Evolutionary conservation across 495 filamentous ascomycete species (phyloP).

Genomic region (Paragyromitra xinjiangensis): DNA sequence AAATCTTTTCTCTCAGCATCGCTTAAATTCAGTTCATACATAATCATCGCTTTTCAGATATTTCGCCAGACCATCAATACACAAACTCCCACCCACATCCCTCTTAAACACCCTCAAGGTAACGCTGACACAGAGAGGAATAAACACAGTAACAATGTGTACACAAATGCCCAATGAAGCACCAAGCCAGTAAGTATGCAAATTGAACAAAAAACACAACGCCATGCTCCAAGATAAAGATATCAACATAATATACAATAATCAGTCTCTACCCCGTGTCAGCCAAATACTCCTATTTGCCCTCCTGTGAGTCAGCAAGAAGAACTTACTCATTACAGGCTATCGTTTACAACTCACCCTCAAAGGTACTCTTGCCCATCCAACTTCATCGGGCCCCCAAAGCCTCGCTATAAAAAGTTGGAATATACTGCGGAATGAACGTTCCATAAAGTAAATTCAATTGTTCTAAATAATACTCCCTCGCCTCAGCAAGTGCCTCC

Average conservation of each 20-base stretch:
- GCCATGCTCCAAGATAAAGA: conserved; percentile 21
- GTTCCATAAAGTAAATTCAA: conserved; percentile 46
- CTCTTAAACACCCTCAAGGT: not conserved
- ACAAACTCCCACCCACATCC: not conserved
- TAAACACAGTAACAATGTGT: conserved; percentile 3
- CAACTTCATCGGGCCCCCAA: conserved; percentile 35
- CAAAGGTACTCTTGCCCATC: not conserved
- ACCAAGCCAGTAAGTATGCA: conserved; percentile 16
- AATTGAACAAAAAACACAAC: conserved; percentile 29
- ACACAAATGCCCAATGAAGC: not conserved
- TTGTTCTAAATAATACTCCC: conserved; percentile 49
- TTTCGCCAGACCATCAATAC: not conserved
- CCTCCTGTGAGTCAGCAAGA: not conserved
- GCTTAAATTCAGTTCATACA: not conserved
- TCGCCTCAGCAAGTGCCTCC: conserved; percentile 46
- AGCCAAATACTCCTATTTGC: not conserved
- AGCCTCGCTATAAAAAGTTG: conserved; percentile 47
- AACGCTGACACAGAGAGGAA: not conserved
- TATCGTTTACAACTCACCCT: conserved; percentile 14
- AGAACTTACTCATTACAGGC: conserved; percentile 36
- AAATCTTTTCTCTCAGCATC: not conserved
- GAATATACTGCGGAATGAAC: conserved; percentile 50
- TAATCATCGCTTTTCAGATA: not conserved
- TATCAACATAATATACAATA: conserved; percentile 31
- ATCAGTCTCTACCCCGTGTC: not conserved